Base-by-base conservation (phyloP, 140 eudicot species). In the Stevia rebaudiana region DNA sequence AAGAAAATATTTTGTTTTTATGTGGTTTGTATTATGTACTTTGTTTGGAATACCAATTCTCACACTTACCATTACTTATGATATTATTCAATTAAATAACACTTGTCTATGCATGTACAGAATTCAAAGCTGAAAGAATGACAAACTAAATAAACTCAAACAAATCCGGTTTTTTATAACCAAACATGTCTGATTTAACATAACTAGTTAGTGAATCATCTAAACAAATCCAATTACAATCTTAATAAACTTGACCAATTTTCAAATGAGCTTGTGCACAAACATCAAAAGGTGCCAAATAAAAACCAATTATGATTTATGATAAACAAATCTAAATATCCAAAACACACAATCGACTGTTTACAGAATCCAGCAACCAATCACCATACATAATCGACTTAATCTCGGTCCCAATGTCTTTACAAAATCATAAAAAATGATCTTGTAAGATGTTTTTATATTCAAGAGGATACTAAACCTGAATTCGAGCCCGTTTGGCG, bases 401-500 rank as follows among this genome's bases (percentile, higher is more conserved):
- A 49, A 49, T 19, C 54, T n/a, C n/a, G 11, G 1, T n/a, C 42
- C 31, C 15, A 51, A 51, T 6, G 35, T 22, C 16, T 16, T 51
- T 11, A 51, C 31, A 11, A 7, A 48, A 18, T 5, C 33, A 51
- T 51, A 51, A 19, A 48, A 50, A 19, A 24, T 23, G 30, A 19
- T 10, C 12, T 4, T 25, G 24, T 16, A 47, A 1, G 54, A 17
- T 8, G 6, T 1, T 11, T 23, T 51, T 13, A 9, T 23, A 11
- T 11, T 51, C 8, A 6, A 9, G 15, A 9, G 22, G 58, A 21
- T 10, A 22, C 58, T 74, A 79, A 58, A 59, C 41, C 74, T 65
- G 78, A 52, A 77, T 78, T 57, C 94, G 76, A 31, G 92, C 82
- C 73, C 87, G 68, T 82, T 86, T 86, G 82, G n/a, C 71, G 64